Percentiles rank a stretch among this genome's conserved stretches.
These are phyloP conservation scores for Colletotrichum ledebouriae DNA, from an alignment of 2,329 filamentous ascomycete species.

Conservation along the genomic window DNA sequence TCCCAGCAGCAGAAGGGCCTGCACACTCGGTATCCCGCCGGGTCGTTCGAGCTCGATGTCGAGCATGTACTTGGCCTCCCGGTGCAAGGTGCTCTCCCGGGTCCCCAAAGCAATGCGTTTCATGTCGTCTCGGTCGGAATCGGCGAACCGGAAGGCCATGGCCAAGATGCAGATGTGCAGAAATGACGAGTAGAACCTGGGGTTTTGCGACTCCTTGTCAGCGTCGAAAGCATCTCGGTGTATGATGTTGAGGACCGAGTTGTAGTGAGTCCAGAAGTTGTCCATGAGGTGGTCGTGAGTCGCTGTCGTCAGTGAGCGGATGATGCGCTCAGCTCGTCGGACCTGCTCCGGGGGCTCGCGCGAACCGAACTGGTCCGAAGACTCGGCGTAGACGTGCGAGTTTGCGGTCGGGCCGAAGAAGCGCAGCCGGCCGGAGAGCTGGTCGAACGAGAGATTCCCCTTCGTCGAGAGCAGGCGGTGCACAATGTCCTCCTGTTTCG, in stretches of 20 bases:
- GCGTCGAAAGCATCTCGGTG: constrained; percentile 64
- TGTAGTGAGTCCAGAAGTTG: constrained; percentile 66
- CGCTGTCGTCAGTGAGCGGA: constrained; percentile 58
- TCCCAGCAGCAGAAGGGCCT: constrained; percentile 64
- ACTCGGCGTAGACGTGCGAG: constrained; percentile 63
- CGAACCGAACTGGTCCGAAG: constrained; percentile 51
- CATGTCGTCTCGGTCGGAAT: constrained; percentile 63
- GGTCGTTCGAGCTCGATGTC: constrained; percentile 66
- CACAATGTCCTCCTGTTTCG: constrained; percentile 62
- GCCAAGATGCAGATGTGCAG: constrained; percentile 66
- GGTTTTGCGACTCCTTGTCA: constrained; percentile 59
- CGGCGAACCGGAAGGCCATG: constrained; percentile 65
- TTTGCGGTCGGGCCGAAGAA: constrained; percentile 69
- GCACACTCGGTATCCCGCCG: constrained; percentile 65
- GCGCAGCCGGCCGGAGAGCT: constrained; percentile 62
- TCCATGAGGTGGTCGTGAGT: constrained; percentile 67
- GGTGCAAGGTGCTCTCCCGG: constrained; percentile 65
- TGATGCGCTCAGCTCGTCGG: constrained; percentile 61
- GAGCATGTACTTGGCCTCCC: constrained; percentile 67
- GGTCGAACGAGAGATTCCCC: constrained; percentile 65
- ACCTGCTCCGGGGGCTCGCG: constrained; percentile 59
- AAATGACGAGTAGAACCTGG: constrained; percentile 65
- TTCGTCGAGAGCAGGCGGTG: constrained; percentile 63
- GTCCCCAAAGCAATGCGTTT: constrained; percentile 59
- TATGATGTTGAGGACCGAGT: constrained; percentile 62